Percentiles rank a stretch among this genome's conserved stretches.
phyloP scores from a whole-genome alignment of 1,139 yeast species.

The Pichia sp. region DNA sequence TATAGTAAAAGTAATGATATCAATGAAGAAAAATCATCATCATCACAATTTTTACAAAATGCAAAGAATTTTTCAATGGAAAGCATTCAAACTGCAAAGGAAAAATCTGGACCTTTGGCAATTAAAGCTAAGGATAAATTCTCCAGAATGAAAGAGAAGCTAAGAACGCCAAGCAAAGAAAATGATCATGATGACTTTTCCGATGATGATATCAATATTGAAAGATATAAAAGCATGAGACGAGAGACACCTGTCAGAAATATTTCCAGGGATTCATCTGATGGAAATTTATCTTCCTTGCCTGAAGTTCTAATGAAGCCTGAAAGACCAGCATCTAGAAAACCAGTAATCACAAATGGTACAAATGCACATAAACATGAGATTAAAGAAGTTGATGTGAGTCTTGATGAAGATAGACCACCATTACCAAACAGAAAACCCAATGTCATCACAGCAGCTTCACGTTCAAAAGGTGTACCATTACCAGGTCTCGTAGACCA shows the following conservation, averaged over 20 bases:
- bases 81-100: slow-evolving; percentile 12
- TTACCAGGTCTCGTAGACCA: slow-evolving; percentile 6
- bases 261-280: background rate
- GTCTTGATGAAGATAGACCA: slow-evolving; percentile 17
- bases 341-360: background rate
- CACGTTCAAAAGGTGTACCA: slow-evolving; percentile 6
- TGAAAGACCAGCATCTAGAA: background rate
- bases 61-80: slow-evolving; percentile 13
- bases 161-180: slow-evolving; percentile 4
- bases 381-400: slow-evolving; percentile 3
- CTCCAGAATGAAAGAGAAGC: slow-evolving; percentile 12
- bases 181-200: slow-evolving; percentile 2
- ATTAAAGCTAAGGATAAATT: slow-evolving; percentile 12
- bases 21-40: slow-evolving; percentile 1
- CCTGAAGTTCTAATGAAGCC: background rate
- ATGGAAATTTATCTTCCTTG: background rate
- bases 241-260: background rate
- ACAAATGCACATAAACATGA: background rate
- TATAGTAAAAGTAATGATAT: background rate
- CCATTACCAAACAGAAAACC: slow-evolving; percentile 11
- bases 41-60: slow-evolving; percentile 9
- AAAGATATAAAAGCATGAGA: background rate
- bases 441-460: background rate
- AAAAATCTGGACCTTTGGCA: slow-evolving; percentile 13
- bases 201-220: slow-evolving; percentile 5